Percentiles rank a stretch among this genome's conserved stretches.
phyloP scores from a whole-genome alignment of 352 stramenopile genomes.

The Pythium aquatile region DNA sequence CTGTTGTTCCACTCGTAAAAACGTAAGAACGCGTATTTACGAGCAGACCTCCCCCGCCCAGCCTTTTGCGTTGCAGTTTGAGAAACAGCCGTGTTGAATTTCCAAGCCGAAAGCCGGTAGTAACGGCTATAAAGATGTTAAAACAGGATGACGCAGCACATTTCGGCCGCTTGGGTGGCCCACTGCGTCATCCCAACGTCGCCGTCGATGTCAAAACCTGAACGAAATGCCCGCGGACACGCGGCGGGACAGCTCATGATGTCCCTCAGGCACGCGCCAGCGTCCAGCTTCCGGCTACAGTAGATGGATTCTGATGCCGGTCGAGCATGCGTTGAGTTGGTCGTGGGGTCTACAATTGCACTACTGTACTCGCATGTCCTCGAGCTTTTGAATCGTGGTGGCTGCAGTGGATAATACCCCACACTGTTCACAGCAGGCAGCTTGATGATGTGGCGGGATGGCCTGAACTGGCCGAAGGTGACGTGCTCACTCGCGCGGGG shows the following conservation, averaged over 20 bases:
- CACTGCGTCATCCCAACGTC: background rate
- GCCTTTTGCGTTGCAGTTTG: constrained; percentile 6
- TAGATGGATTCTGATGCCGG: no score
- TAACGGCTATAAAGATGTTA: background rate
- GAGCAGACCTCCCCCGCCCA: background rate
- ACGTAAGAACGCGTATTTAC: background rate
- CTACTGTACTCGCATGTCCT: background rate
- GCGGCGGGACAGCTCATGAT: background rate
- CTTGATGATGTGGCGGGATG: constrained; percentile 30
- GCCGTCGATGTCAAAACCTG: constrained; percentile 16
- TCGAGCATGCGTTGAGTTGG: no score
- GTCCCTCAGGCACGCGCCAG: no score
- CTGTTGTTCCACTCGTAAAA: background rate
- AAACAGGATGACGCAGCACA: background rate
- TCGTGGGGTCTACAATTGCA: no score
- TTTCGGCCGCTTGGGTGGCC: background rate
- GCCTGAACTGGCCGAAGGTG: constrained; percentile 22
- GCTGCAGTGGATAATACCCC: background rate
- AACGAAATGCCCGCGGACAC: background rate
- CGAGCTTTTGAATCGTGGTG: background rate
- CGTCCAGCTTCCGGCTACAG: no score
- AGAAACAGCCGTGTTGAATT: constrained; percentile 13
- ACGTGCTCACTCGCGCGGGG: constrained; percentile 11
- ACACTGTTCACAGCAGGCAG: background rate
- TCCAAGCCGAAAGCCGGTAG: background rate